Base-by-base conservation (phyloP, 192 early-diverging fungal species). In the Allomyces macrogynus region DNA sequence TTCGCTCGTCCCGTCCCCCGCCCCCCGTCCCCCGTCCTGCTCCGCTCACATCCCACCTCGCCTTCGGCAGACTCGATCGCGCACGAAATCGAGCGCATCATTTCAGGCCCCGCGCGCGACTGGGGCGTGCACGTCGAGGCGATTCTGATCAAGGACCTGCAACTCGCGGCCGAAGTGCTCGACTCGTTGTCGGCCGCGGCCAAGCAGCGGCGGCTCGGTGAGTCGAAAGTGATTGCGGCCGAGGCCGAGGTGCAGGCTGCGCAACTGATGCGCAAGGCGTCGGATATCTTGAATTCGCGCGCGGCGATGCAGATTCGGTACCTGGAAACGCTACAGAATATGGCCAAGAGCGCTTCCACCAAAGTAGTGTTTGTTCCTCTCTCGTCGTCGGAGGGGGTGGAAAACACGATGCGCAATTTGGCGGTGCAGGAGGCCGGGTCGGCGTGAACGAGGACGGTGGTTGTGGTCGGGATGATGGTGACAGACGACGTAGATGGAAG, bases 171-270 rank as follows among this genome's bases (percentile, higher is more conserved):
- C 14, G 89, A 92, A 61, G 73, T 93, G 24, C 90, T 92, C 64
- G 80, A 86, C 49, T 90, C 87, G 1, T 76, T 93, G 60, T 84
- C 89, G 23, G 83, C 91, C 1, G 93, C 92, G 18, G 91, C 91
- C 43, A 90, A 91, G 67, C 86, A 88, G 65, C 84, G 89, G 69
- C 77, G 93, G n/a, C 78, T 94, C 64, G 93, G 88, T 40, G 84
- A 93, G 73, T 83, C 84, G 67, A 94, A 93, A 77, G 81, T 93
- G 49, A 96, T 96, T 72, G 84, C 88, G 26, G 90, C 92, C 1
- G 68, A 83, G 69, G 91, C 92, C 2, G 87, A 87, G 67, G 90
- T 92, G 18, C 87, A 92, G 65, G 74, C 86, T 49, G 90, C 92
- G 1, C 92, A 89, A 68, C 72, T 95, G 40, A 92, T 94, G 90